A percentile compares a stretch with the other conserved stretches of the same genome.
Evolutionary conservation across 345 rosid species (phyloP).

Genomic region (Camelina sativa): DNA sequence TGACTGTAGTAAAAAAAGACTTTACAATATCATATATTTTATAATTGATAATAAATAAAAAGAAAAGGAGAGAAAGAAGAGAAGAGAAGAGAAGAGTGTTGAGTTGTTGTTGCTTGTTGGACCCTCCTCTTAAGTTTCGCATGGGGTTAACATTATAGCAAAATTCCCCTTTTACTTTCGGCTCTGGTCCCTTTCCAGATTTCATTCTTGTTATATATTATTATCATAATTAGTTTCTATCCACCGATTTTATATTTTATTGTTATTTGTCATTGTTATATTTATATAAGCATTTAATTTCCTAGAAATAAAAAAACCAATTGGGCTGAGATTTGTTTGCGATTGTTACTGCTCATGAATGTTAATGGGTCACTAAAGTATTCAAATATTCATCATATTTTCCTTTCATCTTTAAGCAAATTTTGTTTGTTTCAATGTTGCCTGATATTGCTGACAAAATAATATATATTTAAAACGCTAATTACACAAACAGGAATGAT

Average conservation of each 20-base stretch:
- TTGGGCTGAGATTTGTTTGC: conserved; percentile 9
- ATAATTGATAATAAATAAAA: not conserved
- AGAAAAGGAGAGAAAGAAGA: conserved; percentile 12
- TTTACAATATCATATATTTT: not conserved
- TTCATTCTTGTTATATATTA: conserved; percentile 23
- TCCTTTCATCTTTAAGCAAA: not conserved
- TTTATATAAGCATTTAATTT: not conserved
- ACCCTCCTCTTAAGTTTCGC: conserved; percentile 36
- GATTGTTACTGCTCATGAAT: conserved; percentile 28
- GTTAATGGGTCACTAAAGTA: conserved; percentile 18
- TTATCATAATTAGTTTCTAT: conserved; percentile 33
- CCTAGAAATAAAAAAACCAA: conserved; percentile 3
- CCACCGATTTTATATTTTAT: conserved; percentile 36
- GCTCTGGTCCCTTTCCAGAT: conserved; percentile 46
- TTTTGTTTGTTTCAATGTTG: not conserved
- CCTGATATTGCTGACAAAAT: not conserved
- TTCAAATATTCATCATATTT: conserved; percentile 8
- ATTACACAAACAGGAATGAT: conserved; percentile 8
- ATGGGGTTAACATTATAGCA: conserved; percentile 45
- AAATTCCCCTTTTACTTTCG: conserved; percentile 44
- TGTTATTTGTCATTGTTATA: not conserved
- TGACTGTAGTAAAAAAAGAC: conserved; percentile 40
- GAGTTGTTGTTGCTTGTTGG: conserved; percentile 45
- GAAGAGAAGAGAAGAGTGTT: conserved; percentile 35
- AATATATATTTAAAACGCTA: not conserved